Base-by-base conservation (phyloP, 2,329 filamentous ascomycete species). In the Emergomyces orientalis region DNA sequence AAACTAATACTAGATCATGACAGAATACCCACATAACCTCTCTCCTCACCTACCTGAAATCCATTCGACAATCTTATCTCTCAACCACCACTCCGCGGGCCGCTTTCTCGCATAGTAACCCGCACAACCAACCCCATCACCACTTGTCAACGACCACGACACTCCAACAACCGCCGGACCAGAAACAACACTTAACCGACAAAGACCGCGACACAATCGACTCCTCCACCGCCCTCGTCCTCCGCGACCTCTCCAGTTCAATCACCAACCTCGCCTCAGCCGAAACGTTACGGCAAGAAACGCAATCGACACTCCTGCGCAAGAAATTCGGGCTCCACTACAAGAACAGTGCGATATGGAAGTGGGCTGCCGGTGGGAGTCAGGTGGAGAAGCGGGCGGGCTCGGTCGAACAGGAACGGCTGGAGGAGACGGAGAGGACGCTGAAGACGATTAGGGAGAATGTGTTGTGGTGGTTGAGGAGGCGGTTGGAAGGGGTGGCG, bases 21-120 rank as follows among this genome's bases (percentile, higher is more conserved):
- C 71, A 96, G 91, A 94, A 96, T 73, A 84, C 86, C 8, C 91
- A 95, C 73, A 95, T 97, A 65, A 78, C 84, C 65, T 90, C 88
- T 59, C 85, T 99, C 43, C 87, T 91, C 69, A 80, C 80, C 67
- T 90, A 97, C 71, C 87, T 99, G 25, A 86, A 85, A 72, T 85
- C 87, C 64, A 91, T 96, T 70, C 89, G 93, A 64, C 90, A 91
- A 69, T 86, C 91, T 64, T 99, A 99, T 78, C 89, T 99, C 60
- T 94, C 92, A 39, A 91, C 88, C 27, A 85, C 88, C 6, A 83
- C 84, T 66, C 84, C 87, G 25, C 84, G 86, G 67, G 77, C 82
- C 71, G 76, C 81, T 32, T 54, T 54, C 70, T 76, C 76, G 64
- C 70, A 72, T 65, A 66, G 71, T 65, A 65, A 69, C 64, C 62